Conservation (phyloP, 208 protist genomes). For the Crithidia sp. region DNA sequence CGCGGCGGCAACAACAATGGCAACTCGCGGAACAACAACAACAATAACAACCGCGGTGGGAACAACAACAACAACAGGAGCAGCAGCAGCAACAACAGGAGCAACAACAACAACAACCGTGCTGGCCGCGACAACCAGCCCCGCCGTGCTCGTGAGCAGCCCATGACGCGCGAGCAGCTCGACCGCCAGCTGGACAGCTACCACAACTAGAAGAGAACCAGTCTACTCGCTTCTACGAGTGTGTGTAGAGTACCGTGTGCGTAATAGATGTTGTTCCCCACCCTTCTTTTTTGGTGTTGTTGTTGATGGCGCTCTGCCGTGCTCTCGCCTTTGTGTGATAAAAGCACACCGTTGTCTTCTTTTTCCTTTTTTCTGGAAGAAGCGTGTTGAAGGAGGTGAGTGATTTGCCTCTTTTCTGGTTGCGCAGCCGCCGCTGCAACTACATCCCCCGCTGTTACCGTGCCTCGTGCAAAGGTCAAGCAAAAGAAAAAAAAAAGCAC, state of each 20-base stretch:
- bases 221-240: no score
- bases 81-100: constrained; percentile 29
- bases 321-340: neutral
- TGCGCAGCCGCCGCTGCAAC: no score
- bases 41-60: neutral
- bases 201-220: constrained; percentile 41
- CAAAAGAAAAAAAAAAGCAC: no score
- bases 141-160: constrained; percentile 33
- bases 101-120: constrained; percentile 21
- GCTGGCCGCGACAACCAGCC: constrained; percentile 21
- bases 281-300: constrained; percentile 8
- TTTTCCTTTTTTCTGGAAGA: no score
- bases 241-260: no score
- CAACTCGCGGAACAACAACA: constrained; percentile 7
- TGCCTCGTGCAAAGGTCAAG: no score
- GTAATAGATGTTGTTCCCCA: neutral
- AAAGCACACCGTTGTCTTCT: no score
- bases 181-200: constrained; percentile 86
- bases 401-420: no score
- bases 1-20: constrained; percentile 8
- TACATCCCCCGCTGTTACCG: no score
- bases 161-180: constrained; percentile 61
- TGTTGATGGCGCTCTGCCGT: constrained; percentile 1
- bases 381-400: no score
- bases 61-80: constrained; percentile 15